These are phyloP conservation scores for Xylaria longipes DNA, from an alignment of 495 filamentous ascomycete species.

Conservation along the genomic window DNA sequence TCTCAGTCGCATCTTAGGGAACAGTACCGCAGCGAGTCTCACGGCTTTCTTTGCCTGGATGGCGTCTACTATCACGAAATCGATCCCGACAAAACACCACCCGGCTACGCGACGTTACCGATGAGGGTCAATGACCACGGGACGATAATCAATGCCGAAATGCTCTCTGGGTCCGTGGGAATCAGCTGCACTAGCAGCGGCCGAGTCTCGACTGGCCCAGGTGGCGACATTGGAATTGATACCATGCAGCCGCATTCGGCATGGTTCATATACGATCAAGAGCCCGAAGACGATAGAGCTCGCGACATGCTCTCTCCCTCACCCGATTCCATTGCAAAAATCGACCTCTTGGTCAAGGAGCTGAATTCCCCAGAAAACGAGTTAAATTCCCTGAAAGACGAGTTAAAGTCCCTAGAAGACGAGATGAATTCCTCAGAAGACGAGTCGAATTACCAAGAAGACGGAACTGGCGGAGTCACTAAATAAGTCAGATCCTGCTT, in stretches of 20 bases:
- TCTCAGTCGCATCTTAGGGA: not conserved
- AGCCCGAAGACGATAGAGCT: not conserved
- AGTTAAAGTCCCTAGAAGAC: no score
- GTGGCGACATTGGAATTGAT: not conserved
- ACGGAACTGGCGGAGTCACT: not conserved
- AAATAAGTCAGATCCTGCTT: not conserved
- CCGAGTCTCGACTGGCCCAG: not conserved
- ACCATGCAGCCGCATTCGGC: constrained; percentile 1
- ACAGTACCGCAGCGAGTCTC: not conserved
- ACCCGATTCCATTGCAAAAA: not conserved
- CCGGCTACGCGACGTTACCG: not conserved
- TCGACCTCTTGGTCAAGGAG: not conserved
- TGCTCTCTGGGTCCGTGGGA: not conserved
- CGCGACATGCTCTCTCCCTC: not conserved
- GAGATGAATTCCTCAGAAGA: no score
- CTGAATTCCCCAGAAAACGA: not conserved
- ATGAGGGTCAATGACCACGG: not conserved
- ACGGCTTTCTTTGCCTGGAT: not conserved
- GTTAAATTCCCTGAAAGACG: no score
- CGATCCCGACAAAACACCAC: not conserved
- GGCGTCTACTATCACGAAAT: not conserved
- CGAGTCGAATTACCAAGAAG: no score
- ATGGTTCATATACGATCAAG: constrained; percentile 3
- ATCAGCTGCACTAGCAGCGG: constrained; percentile 2
- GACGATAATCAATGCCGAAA: not conserved